These are phyloP conservation scores for Neurospora sp. DNA, from an alignment of 495 filamentous ascomycete species.

Conservation along the genomic window DNA sequence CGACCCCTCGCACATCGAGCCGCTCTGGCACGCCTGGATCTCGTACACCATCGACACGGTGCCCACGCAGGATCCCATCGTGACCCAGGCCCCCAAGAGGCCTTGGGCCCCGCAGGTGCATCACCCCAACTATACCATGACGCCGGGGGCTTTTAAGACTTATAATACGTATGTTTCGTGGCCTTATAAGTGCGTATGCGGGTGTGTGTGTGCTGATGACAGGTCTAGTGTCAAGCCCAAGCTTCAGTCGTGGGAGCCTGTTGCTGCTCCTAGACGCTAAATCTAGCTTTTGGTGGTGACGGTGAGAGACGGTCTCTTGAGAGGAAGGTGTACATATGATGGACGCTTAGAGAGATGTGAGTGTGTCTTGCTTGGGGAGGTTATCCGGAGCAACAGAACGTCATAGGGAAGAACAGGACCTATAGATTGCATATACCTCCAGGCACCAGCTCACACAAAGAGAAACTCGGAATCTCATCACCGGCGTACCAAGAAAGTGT, in stretches of 20 bases:
- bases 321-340: background rate
- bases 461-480: background rate
- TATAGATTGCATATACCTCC: background rate
- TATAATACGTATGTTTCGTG: constrained; percentile 76
- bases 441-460: background rate
- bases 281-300: background rate
- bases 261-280: constrained; percentile 22
- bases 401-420: background rate
- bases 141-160: constrained; percentile 73
- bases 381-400: background rate
- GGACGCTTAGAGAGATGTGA: background rate
- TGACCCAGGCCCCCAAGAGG: constrained; percentile 46
- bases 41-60: constrained; percentile 86
- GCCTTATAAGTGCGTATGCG: background rate
- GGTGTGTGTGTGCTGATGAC: background rate
- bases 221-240: constrained; percentile 27
- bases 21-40: constrained; percentile 98
- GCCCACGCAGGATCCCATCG: constrained; percentile 61
- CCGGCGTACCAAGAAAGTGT: background rate
- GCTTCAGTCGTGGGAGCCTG: constrained; percentile 29
- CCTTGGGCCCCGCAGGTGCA: constrained; percentile 66
- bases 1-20: constrained; percentile 88
- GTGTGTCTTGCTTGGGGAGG: background rate
- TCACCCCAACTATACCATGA: constrained; percentile 61
- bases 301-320: background rate